phyloP scores from a whole-genome alignment of 805 yeast species.

The Nakazawaea ernobii region DNA sequence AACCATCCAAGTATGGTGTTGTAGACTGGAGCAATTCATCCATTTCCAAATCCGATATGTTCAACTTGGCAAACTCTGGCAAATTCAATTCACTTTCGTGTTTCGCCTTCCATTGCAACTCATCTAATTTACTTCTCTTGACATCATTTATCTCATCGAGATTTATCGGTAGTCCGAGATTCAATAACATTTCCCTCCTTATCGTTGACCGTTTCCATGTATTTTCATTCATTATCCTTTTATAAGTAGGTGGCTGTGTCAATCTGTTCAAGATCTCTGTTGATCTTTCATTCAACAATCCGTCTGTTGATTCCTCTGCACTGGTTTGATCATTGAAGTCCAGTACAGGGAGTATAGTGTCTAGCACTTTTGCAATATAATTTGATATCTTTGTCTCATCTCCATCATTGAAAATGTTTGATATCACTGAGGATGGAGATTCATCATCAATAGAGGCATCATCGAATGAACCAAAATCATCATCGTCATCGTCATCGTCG shows the following conservation, averaged over 20 bases:
- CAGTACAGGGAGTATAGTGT: background rate
- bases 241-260: background rate
- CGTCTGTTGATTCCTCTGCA: background rate
- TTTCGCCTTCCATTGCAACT: background rate
- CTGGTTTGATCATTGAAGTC: background rate
- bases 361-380: background rate
- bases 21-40: conserved; percentile 19
- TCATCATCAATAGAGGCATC: conserved; percentile 9
- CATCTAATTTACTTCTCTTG: background rate
- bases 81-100: conserved; percentile 14
- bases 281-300: conserved; percentile 4
- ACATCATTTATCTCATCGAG: conserved; percentile 42
- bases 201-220: conserved; percentile 62
- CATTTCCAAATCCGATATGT: conserved; percentile 25
- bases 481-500: conserved; percentile 2
- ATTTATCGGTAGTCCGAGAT: conserved; percentile 70
- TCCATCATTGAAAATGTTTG: background rate
- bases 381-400: background rate
- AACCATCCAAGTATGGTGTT: conserved; percentile 17
- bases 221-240: conserved; percentile 2
- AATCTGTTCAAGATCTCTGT: conserved; percentile 5
- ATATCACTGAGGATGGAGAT: background rate
- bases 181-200: conserved; percentile 55
- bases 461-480: conserved; percentile 12
- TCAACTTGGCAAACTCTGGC: conserved; percentile 30